Evolutionary conservation across 2,329 filamentous ascomycete genomes (phyloP), one percentile per base, ranked within the genome.

Genomic region (Xylaria sp.): DNA sequence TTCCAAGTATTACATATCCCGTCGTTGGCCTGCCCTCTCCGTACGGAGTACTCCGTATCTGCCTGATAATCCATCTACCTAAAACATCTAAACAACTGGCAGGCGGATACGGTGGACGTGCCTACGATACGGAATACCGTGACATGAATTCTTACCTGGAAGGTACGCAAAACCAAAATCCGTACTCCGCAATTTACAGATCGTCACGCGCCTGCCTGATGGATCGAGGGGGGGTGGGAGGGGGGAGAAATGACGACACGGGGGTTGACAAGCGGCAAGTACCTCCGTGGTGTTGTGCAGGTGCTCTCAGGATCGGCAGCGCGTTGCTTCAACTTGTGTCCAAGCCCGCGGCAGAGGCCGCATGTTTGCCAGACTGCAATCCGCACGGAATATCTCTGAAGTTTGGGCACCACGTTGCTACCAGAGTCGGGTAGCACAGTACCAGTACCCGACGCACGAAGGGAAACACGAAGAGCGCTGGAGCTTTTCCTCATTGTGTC

Each of bases 261-360:
- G 61, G 54, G 39, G 53, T 30, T 54, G 50, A 11, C 39, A 55
- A 49, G 39, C 44, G 56, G 59, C 57, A 63, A 54, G 59, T 63
- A 57, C 59, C 59, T 61, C 61, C 61, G 61, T 57, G 30, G 57
- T 51, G 52, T 49, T 54, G 49, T 51, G 49, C 49, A 51, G 49
- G 23, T 59, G 57, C 57, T 47, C 23, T 52, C 42, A 34, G 48
- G 50, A 34, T 47, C 49, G 42, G 55, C 55, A 47, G 55, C 49
- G 30, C 34, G 11, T 51, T 35, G 49, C 23, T 51, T 30, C 23
- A 30, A 30, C 23, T 30, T 30, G 23, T 51, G 49, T 35, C 49
- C 39, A 53, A 18, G 46, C 46, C 52, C 57, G 52, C 56, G 23
- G 23, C 57, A 59, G 47, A 44, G 11, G 42, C 18, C 57, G 57